Conservation (phyloP, 2,329 filamentous ascomycete genomes). For the Westerdykella ornata region DNA sequence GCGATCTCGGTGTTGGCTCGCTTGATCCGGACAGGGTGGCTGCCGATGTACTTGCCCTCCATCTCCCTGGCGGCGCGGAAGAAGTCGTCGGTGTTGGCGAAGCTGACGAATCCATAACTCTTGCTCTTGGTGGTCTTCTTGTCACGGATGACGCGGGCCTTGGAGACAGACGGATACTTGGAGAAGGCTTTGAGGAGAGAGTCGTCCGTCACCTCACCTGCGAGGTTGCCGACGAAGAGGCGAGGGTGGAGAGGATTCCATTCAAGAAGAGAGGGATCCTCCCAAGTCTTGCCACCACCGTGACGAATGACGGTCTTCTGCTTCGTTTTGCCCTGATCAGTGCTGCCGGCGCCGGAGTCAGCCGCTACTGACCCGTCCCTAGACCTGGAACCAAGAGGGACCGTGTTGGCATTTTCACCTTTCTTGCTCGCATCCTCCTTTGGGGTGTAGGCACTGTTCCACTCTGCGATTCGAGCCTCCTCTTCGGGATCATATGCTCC, state of each 20-base stretch:
- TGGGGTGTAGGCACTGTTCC: constrained; percentile 80
- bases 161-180: constrained; percentile 79
- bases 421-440: constrained; percentile 50
- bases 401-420: constrained; percentile 38
- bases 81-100: constrained; percentile 90
- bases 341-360: constrained; percentile 43
- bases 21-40: constrained; percentile 81
- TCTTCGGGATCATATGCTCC: constrained; percentile 63
- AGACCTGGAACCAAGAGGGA: constrained; percentile 23
- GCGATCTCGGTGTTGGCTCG: constrained; percentile 91
- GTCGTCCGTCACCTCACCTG: constrained; percentile 95
- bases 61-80: constrained; percentile 96
- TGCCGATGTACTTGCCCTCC: constrained; percentile 98
- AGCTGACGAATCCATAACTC: constrained; percentile 94
- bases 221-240: constrained; percentile 92
- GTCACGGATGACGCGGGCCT: constrained; percentile 88
- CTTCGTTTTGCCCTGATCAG: constrained; percentile 47
- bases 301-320: constrained; percentile 82
- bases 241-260: constrained; percentile 95
- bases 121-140: constrained; percentile 95
- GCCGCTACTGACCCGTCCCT: constrained; percentile 27
- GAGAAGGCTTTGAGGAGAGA: constrained; percentile 90
- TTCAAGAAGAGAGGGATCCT: constrained; percentile 78
- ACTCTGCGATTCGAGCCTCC: constrained; percentile 87
- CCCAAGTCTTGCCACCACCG: constrained; percentile 89